A percentile compares a stretch with the other conserved stretches of the same genome.
These are phyloP conservation scores for Eutypa lata DNA, from an alignment of 2,329 filamentous ascomycete genomes.

Conservation along the genomic window DNA sequence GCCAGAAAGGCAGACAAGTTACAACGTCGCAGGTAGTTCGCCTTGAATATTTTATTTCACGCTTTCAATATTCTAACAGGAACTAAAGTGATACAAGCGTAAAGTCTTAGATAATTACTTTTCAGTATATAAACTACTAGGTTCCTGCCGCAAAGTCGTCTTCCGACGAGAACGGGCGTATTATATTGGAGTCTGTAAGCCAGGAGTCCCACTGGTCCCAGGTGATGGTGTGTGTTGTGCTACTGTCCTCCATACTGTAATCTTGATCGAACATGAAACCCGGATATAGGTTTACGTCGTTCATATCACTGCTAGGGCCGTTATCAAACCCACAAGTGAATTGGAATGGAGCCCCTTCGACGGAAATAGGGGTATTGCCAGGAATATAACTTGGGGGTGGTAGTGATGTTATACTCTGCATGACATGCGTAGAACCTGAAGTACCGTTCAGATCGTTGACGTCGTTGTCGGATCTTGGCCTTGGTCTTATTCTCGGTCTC, in stretches of 20 bases:
- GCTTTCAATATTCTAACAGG: no score
- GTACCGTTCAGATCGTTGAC: no score
- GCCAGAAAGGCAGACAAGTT: no score
- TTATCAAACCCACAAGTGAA: constrained; percentile 7
- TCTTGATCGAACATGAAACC: constrained; percentile 3
- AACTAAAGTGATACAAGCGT: no score
- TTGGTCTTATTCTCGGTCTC: no score
- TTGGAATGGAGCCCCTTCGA: constrained; percentile 16
- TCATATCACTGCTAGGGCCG: background rate
- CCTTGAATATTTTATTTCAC: no score
- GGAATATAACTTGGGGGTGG: background rate
- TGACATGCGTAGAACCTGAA: no score
- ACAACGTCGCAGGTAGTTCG: no score
- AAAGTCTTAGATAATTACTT: no score
- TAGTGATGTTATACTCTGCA: no score
- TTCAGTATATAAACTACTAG: background rate
- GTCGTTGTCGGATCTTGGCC: no score
- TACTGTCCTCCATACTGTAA: constrained; percentile 3
- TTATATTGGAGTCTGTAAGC: constrained; percentile 15
- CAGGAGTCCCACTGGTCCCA: constrained; percentile 20
- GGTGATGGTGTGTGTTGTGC: constrained; percentile 4
- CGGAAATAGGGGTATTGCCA: background rate
- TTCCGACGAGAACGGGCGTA: constrained; percentile 6
- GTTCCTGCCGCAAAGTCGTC: background rate
- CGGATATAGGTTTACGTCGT: no score